Evolutionary conservation across 2,329 filamentous ascomycete species (phyloP), one percentile per base, ranked within the genome.

Genomic region (Cercospora sojina): DNA sequence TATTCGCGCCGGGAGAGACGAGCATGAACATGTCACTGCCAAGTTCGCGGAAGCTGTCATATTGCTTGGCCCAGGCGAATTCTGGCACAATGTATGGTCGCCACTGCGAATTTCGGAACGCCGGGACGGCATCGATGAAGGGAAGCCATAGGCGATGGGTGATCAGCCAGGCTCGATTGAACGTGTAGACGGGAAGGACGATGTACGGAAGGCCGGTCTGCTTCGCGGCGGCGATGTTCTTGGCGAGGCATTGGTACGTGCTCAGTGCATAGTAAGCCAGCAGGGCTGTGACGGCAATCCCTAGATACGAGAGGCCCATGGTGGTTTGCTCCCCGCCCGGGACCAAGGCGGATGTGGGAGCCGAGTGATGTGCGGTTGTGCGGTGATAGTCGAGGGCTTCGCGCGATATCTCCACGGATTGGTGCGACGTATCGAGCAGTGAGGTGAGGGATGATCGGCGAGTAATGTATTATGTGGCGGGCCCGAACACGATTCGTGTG

Each of bases 11-110:
- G 0, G 90, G 88, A 0, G 87, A 84, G 7, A 89, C 88, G n/a
- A 87, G 72, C 7, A 92, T 71, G 72, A 91, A 89, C 12, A 85
- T 82, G 70, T 92, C 89, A 64, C 75, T 76, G 51, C 87, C 88
- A 9, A 87, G 74, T 16, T 83, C 80, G 29, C 84, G 80, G 73
- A 89, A 92, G 16, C 85, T 81, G 20, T 83, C 80, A 71, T 88
- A 85, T 29, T 85, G 83, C 12, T 82, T 76, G n/a, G 77, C 76
- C 78, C 86, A 90, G 7, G 81, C 75, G 83, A 87, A 90, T 71
- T 91, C 86, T 1, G 84, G 84, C n/a, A 80, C 74, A 69, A 90
- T 74, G 70, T 85, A 78, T 51, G 70, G 81, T 90, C 88, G 85
- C 84, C 88, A 88, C 60, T 81, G 72, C 63, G 87, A 81, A 79